Evolutionary conservation across 2,329 filamentous ascomycete species (phyloP).

Genomic region (Xylaria sp.): DNA sequence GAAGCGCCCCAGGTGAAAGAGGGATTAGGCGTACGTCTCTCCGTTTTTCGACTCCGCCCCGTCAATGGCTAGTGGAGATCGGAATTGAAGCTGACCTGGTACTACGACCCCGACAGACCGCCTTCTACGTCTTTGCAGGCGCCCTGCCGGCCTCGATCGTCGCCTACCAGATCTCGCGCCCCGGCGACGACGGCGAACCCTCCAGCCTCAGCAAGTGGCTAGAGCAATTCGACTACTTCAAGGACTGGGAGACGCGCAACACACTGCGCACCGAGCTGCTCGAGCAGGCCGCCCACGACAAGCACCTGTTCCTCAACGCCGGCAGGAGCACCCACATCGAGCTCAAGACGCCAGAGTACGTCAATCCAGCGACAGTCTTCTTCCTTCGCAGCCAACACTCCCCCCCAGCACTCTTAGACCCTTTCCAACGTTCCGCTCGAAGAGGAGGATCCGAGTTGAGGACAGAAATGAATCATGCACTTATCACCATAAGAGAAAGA

Average conservation of each 20-base stretch:
- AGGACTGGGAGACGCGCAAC: constrained; percentile 64
- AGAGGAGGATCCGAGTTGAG: not conserved
- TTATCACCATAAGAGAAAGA: not conserved
- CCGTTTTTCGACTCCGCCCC: not conserved
- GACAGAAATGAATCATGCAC: not conserved
- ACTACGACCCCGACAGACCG: constrained; percentile 51
- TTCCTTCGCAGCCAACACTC: not conserved
- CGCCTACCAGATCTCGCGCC: constrained; percentile 61
- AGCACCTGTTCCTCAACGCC: constrained; percentile 62
- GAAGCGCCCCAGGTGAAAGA: constrained; percentile 58
- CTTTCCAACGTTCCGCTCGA: not conserved
- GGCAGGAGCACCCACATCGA: constrained; percentile 60
- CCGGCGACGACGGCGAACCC: constrained; percentile 60
- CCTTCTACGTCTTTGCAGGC: constrained; percentile 59
- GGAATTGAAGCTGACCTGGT: constrained; percentile 22
- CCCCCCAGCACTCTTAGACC: too few relatives aligned
- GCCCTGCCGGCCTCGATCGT: constrained; percentile 57
- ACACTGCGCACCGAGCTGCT: constrained; percentile 60
- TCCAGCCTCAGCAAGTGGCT: constrained; percentile 59
- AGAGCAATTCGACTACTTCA: constrained; percentile 57
- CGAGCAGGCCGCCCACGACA: constrained; percentile 68
- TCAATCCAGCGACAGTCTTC: constrained; percentile 36
- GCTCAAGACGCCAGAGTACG: constrained; percentile 68
- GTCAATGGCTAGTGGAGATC: not conserved
- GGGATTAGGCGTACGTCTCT: constrained; percentile 64